Base-by-base conservation (phyloP, 176 grass and related monocot genomes). In the Eleusine indica region DNA sequence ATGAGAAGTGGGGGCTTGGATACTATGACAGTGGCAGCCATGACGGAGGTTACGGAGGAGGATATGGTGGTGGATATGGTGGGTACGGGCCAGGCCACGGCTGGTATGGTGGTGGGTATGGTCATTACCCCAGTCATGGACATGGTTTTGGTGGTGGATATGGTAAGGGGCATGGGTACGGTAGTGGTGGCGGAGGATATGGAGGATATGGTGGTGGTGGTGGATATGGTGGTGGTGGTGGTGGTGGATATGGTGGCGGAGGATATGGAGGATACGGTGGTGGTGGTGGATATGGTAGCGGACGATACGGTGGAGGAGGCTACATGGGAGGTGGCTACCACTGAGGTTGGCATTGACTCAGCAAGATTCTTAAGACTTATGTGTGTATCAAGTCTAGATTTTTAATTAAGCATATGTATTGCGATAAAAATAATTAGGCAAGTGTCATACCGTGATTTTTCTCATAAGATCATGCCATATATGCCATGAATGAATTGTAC, bases 31-130 rank as follows among this genome's bases (percentile, higher is more conserved):
- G 77, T 21, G 77, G 44, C 2, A 28, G 43, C 0, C n/a, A 79
- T 14, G 44, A 0, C 25, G 25, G 25, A 25, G 25, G 25, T 25
- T 25, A 25, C 25, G 25, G 44, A 25, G 78, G 78, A 2, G 65
- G 78, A 0, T 70, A 70, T 12, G 66, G 78, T 11, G 66, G 78
- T 5, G 48, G 60, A 12, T 78, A 64, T 19, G 58, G 61, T 2
- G 42, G 71, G 10, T 74, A 74, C 11, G 2, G 9, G 16, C 71
- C 71, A 53, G 71, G 71, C 8, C 28, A 74, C 17, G 71, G 43
- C 4, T 65, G 77, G 42, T 79, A 66, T 38, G 77, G 62, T 19
- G 61, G 62, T 0, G 62, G 60, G 10, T 66, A 78, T 15, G 76
- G 76, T 11, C 14, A 43, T 25, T 35, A 73, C 25, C 39, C 56